Evolutionary conservation across 2,329 filamentous ascomycete species (phyloP).

Genomic region (Westerdykella aurantiaca): DNA sequence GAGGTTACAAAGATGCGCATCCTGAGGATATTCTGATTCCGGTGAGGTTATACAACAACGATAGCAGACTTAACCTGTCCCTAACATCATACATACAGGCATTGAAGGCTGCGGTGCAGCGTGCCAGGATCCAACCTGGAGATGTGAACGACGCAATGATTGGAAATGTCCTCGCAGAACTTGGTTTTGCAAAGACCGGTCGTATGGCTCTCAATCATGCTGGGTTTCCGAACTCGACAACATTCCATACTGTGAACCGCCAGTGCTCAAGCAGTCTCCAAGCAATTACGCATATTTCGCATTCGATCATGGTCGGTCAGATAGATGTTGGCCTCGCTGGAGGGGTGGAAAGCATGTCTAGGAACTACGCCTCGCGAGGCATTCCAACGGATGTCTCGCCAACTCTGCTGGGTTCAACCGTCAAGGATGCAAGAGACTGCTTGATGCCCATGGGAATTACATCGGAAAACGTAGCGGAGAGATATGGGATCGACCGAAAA

Average conservation of each 20-base stretch:
- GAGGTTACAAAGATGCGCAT: slow-evolving; percentile 87
- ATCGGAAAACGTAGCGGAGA: slow-evolving; percentile 85
- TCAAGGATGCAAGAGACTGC: slow-evolving; percentile 77
- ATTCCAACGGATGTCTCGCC: slow-evolving; percentile 66
- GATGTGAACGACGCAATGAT: slow-evolving; percentile 28
- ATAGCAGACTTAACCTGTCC: slow-evolving; percentile 20
- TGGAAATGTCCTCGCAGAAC: slow-evolving; percentile 76
- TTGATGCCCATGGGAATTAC: slow-evolving; percentile 98
- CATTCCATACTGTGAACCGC: slow-evolving; percentile 77
- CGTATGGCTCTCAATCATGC: slow-evolving; percentile 84
- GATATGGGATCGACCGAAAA: slow-evolving; percentile 76
- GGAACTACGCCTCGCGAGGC: slow-evolving; percentile 75
- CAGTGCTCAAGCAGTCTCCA: slow-evolving; percentile 97
- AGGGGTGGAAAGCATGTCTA: slow-evolving; percentile 83
- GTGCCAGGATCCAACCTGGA: slow-evolving; percentile 20
- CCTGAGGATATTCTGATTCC: slow-evolving; percentile 74
- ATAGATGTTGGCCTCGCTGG: slow-evolving; percentile 85
- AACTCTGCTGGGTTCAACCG: slow-evolving; percentile 64
- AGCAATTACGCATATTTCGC: slow-evolving; percentile 87
- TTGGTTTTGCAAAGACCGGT: slow-evolving; percentile 79
- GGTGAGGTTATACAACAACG: slow-evolving; percentile 29
- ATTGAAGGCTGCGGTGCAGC: slow-evolving; percentile 57
- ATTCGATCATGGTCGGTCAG: slow-evolving; percentile 70
- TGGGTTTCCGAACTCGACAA: slow-evolving; percentile 83
- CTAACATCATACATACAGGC: slow-evolving; percentile 60